Base-by-base conservation (phyloP, 176 grass and related monocot species). In the Oryza longistaminata region DNA sequence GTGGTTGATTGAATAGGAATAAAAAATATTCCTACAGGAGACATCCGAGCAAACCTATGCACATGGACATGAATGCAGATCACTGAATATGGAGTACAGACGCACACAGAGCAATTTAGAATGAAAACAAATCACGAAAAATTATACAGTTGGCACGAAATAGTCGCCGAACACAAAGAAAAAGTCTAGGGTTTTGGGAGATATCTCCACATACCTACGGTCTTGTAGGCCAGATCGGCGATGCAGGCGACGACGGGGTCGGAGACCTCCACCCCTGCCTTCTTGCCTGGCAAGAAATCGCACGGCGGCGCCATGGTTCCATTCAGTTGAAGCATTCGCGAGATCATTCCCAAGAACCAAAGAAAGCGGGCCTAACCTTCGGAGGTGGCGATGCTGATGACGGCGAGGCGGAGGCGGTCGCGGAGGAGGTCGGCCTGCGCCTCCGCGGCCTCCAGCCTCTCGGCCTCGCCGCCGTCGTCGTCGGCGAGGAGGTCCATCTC, bases 191-290 rank as follows among this genome's bases (percentile, higher is more conserved):
- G 60, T 34, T 77, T 40, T 71, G 21, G 71, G 81, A 13, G n/a
- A 37, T 14, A 25, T 65, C 5, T 35, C 37, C 7, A 92, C 21
- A 34, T 65, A 94, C 93, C 93, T 78, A 88, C 83, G 43, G 76
- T 88, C 82, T 94, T 96, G 80, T 82, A 99, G 49, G 90, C 88
- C 65, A 99, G 78, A 70, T 99, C 88, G 2, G 92, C 90, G 55
- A 96, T 82, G 68, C 93, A 99, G 16, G 97, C 72, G 43, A 99
- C 90, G 15, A 99, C 90, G 49, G 90, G 97, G 10, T 92, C 90
- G 37, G 88, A 67, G 6, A 92, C 71, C 75, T 87, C 92, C 97
- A 92, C 90, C 0, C 88, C 90, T 1, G 73, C 68, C 73, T 93
- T 92, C 88, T 77, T 94, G 17, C 90, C 93, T 99, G 88, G 88